phyloP scores from a whole-genome alignment of 345 rosid genomes.

The Abelmoschus esculentus region DNA sequence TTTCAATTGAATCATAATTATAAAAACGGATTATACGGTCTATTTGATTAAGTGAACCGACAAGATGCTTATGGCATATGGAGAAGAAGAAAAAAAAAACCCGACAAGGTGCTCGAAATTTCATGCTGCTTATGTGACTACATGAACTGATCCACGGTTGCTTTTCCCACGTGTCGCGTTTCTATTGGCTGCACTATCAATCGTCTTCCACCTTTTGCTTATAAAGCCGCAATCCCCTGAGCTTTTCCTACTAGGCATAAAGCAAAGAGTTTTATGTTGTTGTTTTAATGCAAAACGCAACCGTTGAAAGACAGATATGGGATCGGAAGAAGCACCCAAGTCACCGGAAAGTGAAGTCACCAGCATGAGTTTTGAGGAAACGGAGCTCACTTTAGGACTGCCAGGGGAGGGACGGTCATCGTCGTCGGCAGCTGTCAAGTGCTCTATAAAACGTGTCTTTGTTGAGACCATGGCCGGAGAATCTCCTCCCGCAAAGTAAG shows the following conservation, averaged over 20 bases:
- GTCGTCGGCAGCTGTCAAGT: neutral
- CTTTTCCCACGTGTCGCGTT: neutral
- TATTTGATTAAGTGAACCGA: constrained; percentile 12
- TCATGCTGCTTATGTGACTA: constrained; percentile 2
- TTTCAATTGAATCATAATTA: too few relatives aligned
- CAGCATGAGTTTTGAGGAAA: constrained; percentile 12
- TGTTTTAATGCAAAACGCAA: neutral
- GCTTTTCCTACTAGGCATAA: neutral
- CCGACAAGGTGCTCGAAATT: constrained; percentile 16
- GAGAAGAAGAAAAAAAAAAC: too few relatives aligned
- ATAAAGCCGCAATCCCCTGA: neutral
- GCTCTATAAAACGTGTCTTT: constrained; percentile 1
- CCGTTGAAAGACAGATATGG: neutral
- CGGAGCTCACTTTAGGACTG: constrained; percentile 23
- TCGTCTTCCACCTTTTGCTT: neutral
- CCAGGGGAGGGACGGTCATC: constrained; percentile 15
- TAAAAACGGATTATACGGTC: neutral
- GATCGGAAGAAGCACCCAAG: neutral
- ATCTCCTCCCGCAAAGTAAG: constrained; percentile 6
- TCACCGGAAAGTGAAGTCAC: constrained; percentile 4
- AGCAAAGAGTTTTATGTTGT: neutral
- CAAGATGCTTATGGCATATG: neutral
- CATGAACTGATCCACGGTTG: neutral
- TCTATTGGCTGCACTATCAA: neutral
- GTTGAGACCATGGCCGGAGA: neutral